Evolutionary conservation across 1,284 basidiomycete genomes (phyloP), one percentile per base, ranked within the genome.

Genomic region (Uromyces viciae-fabae): DNA sequence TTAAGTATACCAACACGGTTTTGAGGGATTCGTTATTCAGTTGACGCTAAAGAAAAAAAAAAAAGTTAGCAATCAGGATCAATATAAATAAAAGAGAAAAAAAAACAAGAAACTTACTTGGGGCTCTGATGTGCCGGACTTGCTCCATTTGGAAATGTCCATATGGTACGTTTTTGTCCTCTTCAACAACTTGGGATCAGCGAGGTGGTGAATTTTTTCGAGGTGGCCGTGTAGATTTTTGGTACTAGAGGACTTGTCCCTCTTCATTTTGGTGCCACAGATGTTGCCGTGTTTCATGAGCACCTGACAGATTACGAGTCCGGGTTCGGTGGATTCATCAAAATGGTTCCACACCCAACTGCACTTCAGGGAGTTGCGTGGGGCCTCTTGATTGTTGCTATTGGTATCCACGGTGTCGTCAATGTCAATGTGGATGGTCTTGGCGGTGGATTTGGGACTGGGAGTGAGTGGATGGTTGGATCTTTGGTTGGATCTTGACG

Each of bases 321-420:
- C 17, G 3, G 11, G n/a, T 22, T 66, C 22, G 2, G 4, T 43
- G 22, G 31, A 40, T 11, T 1, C 9, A 4, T 40, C 28, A 19
- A 73, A 73, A 19, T 73, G 52, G 28, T n/a, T 38, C 69, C 69
- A 49, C 11, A 72, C 69, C 69, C 69, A 72, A 33, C 69, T 66
- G 2, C 19, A 42, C 19, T 66, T 8, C 28, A n/a, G 19, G 4
- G 4, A 9, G 7, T 60, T 25, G 58, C 28, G 14, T 15, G 17
- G 4, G 58, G 3, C 4, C 36, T 60, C 28, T 15, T 60, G 28
- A 31, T 60, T 19, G 5, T 60, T 33, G 36, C 58, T 60, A n/a
- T n/a, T n/a, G n/a, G n/a, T n/a, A n/a, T n/a, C n/a, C n/a, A n/a
- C n/a, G n/a, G n/a, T n/a, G 17, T 5, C 25, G 4, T 14, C 25